Conservation (phyloP, 2,329 filamentous ascomycete genomes). For the Nemania diffusa region DNA sequence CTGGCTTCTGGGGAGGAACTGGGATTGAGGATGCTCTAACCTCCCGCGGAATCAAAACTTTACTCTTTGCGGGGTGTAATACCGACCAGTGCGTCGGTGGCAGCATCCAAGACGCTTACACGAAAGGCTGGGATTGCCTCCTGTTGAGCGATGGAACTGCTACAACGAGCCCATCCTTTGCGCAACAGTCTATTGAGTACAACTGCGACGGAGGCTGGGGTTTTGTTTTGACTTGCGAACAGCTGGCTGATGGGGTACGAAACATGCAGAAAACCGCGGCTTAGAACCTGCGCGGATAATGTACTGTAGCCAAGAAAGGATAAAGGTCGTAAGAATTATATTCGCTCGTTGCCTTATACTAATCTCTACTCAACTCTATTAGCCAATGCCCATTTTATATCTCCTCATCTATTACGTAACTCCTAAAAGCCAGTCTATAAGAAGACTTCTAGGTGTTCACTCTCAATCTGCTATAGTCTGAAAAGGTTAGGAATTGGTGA, state of each 20-base stretch:
- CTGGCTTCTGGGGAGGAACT: not conserved
- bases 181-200: not conserved
- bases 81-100: not conserved
- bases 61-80: conserved; percentile 3
- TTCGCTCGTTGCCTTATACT: no score
- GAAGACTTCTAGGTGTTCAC: no score
- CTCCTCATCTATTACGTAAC: no score
- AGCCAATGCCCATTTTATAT: no score
- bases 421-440: no score
- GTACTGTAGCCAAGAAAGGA: no score
- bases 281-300: no score
- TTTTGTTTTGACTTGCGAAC: conserved; percentile 2
- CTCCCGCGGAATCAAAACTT: not conserved
- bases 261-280: no score
- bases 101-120: not conserved
- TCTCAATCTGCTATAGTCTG: no score
- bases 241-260: not conserved
- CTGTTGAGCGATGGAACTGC: not conserved
- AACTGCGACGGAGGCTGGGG: not conserved
- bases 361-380: no score
- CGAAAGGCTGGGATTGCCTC: not conserved
- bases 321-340: no score
- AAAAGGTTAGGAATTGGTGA: no score
- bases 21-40: not conserved
- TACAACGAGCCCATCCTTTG: not conserved